phyloP scores from a whole-genome alignment of 2,329 filamentous ascomycete species.

The Aureobasidium sp. region DNA sequence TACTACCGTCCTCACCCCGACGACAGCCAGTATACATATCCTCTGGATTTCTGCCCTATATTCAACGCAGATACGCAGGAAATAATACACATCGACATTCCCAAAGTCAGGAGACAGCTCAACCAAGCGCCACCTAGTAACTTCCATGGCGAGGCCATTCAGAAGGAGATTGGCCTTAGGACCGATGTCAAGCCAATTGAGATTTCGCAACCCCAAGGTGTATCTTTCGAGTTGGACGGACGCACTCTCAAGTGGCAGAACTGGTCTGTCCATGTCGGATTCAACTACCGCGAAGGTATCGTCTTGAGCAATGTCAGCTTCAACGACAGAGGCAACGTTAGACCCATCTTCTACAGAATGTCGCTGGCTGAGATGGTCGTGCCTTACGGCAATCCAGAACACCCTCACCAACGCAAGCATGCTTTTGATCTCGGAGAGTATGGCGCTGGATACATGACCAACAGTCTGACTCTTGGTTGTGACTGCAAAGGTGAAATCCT shows the following conservation, averaged over 20 bases:
- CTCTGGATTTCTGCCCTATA: conserved; percentile 90
- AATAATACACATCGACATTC: conserved; percentile 78
- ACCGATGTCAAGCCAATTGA: conserved; percentile 78
- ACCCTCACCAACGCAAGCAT: conserved; percentile 71
- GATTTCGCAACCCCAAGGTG: conserved; percentile 81
- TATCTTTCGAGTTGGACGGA: conserved; percentile 73
- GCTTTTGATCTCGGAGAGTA: conserved; percentile 75
- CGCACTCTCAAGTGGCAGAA: conserved; percentile 81
- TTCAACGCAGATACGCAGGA: conserved; percentile 73
- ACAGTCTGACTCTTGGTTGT: conserved; percentile 59
- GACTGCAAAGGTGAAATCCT: conserved; percentile 88
- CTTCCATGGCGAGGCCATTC: conserved; percentile 68
- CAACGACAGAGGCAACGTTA: conserved; percentile 61
- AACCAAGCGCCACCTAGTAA: conserved; percentile 67
- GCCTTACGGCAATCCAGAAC: conserved; percentile 75
- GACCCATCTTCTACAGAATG: conserved; percentile 81
- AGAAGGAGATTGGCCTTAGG: conserved; percentile 67
- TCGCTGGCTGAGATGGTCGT: conserved; percentile 93
- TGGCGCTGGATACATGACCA: conserved; percentile 70
- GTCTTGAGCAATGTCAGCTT: conserved; percentile 85
- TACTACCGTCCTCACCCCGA: conserved; percentile 85
- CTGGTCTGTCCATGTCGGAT: conserved; percentile 87
- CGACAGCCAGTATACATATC: conserved; percentile 84
- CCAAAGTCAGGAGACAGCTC: conserved; percentile 66
- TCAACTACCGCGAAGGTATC: conserved; percentile 90